These are phyloP conservation scores for Daldinia bambusicola DNA, from an alignment of 495 filamentous ascomycete genomes.

Conservation along the genomic window DNA sequence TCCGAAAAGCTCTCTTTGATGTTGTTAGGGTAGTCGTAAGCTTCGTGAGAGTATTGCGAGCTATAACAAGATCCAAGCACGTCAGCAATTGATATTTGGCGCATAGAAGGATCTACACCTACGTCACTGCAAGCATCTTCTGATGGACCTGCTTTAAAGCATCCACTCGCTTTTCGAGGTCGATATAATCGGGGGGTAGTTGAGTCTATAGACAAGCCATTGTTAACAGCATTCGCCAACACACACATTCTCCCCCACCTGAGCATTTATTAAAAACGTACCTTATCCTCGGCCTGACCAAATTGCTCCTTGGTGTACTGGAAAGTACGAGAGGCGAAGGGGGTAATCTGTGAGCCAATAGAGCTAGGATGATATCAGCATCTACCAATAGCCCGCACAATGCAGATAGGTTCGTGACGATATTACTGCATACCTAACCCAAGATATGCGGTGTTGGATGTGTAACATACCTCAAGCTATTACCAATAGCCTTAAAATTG, in stretches of 20 bases:
- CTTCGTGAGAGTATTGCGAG: conserved; percentile 93
- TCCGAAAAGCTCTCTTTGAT: conserved; percentile 97
- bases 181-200: conserved; percentile 95
- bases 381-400: conserved; percentile 1
- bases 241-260: conserved; percentile 1
- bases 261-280: conserved; percentile 47
- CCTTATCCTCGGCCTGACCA: conserved; percentile 94
- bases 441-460: neutral
- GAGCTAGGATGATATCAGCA: conserved; percentile 48
- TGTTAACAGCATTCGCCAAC: conserved; percentile 28
- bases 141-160: conserved; percentile 96
- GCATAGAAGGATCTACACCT: conserved; percentile 52
- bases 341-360: conserved; percentile 71
- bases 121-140: conserved; percentile 97
- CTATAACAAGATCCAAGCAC: conserved; percentile 57
- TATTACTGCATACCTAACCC: too few species aligned
- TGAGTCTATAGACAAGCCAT: conserved; percentile 71
- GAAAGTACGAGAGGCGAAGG: conserved; percentile 91
- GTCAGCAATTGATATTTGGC: conserved; percentile 12
- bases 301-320: conserved; percentile 98
- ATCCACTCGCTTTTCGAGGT: conserved; percentile 98
- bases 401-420: conserved; percentile 17
- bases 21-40: conserved; percentile 99
- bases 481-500: conserved; percentile 71
- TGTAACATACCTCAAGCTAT: conserved; percentile 46